Evolutionary conservation across 2,329 filamentous ascomycete species (phyloP), one percentile per base, ranked within the genome.

Genomic region (Sclerotinia nivalis): DNA sequence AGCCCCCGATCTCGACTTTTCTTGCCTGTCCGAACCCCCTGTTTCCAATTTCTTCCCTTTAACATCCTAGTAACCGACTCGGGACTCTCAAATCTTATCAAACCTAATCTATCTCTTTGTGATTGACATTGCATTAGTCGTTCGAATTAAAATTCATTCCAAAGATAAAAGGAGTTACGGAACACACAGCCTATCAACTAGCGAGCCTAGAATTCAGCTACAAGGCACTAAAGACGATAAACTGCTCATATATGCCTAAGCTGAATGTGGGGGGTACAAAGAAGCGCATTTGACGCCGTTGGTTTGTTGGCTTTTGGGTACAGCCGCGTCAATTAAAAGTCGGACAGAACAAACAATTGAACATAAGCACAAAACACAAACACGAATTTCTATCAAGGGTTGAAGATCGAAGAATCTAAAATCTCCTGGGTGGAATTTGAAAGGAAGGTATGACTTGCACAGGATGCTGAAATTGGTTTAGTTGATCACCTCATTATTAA

Each of bases 221-320:
- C 22, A 59, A n/a, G 60, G 60, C 31, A 47, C 54, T 45, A 37
- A 37, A 15, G 22, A 55, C 55, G 65, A 68, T 50, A 50, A 50
- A 60, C 28, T 18, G 37, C 28, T 10, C 12, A 58, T 20, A 25
- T 25, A 37, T 68, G 22, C 18, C 9, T 22, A 28, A 68, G 65
- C 65, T 68, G 65, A 68, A 50, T 28, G 28, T 49, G 61, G 43
- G 43, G 28, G 28, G 10, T 31, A 69, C 43, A 47, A 31, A 69
- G 68, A 69, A 69, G 68, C 68, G 68, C 68, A 66, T 49, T 64
- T 58, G 28, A 43, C 66, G 58, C 66, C 47, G 56, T 69, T 69
- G n/a, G 54, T 28, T 59, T 40, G 52, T 60, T 67, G 28, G 20
- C 28, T 34, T 43, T 43, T 52, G 10, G 28, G 10, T 37, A 65